A percentile compares a stretch with the other conserved stretches of the same genome.
phyloP scores from a whole-genome alignment of 352 stramenopile genomes.

The Pythium phragmiticola region DNA sequence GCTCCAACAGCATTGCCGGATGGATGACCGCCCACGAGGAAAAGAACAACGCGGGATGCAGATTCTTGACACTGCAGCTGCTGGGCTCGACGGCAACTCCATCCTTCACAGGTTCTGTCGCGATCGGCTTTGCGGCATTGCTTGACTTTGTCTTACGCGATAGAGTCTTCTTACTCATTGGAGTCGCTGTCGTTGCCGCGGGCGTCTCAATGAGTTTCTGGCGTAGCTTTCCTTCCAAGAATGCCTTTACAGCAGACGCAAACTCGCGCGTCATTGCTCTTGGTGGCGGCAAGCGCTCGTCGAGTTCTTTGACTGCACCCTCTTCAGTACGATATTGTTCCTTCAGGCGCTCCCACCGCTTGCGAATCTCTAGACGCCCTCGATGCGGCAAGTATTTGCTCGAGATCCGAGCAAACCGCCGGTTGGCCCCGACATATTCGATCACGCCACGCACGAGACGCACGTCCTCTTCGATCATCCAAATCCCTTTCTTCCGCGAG shows the following conservation, averaged over 20 bases:
- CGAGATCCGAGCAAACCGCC: slow-evolving; percentile 57
- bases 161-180: neutral
- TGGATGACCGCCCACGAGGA: slow-evolving; percentile 80
- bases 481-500: slow-evolving; percentile 40
- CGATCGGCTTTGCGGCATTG: neutral
- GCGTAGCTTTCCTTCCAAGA: slow-evolving; percentile 34
- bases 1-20: slow-evolving; percentile 51
- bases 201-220: slow-evolving; percentile 7
- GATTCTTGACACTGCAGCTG: slow-evolving; percentile 51
- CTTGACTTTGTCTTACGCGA: neutral
- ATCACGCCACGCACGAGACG: slow-evolving; percentile 68
- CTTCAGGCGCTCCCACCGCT: slow-evolving; percentile 53
- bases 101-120: neutral
- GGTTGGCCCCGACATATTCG: slow-evolving; percentile 61
- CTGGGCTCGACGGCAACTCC: neutral
- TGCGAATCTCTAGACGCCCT: slow-evolving; percentile 59
- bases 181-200: too few relatives aligned
- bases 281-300: neutral
- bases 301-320: slow-evolving; percentile 6
- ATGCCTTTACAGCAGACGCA: slow-evolving; percentile 49
- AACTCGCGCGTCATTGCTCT: slow-evolving; percentile 40
- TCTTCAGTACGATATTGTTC: slow-evolving; percentile 27
- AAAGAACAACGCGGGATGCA: slow-evolving; percentile 84
- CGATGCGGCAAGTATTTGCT: slow-evolving; percentile 69
- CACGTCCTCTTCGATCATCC: slow-evolving; percentile 81